Evolutionary conservation across 495 filamentous ascomycete species (phyloP), one percentile per base, ranked within the genome.

Genomic region (Sabuloglossum arenarium): DNA sequence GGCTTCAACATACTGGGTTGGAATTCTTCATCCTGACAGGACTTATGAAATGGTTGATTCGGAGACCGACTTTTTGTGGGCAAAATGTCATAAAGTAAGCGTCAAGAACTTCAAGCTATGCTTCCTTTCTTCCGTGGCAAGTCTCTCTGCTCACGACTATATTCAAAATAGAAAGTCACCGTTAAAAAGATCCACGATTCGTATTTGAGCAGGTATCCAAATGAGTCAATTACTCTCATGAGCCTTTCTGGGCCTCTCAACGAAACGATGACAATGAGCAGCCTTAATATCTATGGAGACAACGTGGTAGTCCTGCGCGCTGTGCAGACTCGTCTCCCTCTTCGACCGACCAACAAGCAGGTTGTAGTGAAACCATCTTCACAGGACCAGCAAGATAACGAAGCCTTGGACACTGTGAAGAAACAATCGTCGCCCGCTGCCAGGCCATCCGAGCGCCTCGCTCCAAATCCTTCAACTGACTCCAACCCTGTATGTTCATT

Each of bases 51-150:
- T 12, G 8, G 8, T 21, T 28, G 8, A 51, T 8, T 28, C 46
- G 19, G 25, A 51, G 19, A 8, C 8, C 0, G 68, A 69, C 42
- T 69, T 70, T 27, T 49, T 68, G 3, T 71, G 68, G 67, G 61
- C 70, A 14, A 67, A 67, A 52, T 61, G 62, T 25, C 63, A 65
- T 47, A 42, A 28, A 32, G 68, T 69, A 59, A 60, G 65, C 47
- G 25, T 31, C 30, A 25, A 12, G 27, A n/a, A 39, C 37, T 8
- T 31, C 49, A 14, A 39, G 16, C 8, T 8, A 39, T 8, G 25
- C n/a, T n/a, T n/a, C n/a, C n/a, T n/a, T 51, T 51, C 46, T 8
- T 8, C 46, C 46, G 10, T 10, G 23, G 16, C 31, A 2, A n/a
- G n/a, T n/a, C n/a, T 16, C 50, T 57, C 16, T 16, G 24, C 24